phyloP scores from a whole-genome alignment of 2,329 filamentous ascomycete genomes.

The Shiraia sp. region DNA sequence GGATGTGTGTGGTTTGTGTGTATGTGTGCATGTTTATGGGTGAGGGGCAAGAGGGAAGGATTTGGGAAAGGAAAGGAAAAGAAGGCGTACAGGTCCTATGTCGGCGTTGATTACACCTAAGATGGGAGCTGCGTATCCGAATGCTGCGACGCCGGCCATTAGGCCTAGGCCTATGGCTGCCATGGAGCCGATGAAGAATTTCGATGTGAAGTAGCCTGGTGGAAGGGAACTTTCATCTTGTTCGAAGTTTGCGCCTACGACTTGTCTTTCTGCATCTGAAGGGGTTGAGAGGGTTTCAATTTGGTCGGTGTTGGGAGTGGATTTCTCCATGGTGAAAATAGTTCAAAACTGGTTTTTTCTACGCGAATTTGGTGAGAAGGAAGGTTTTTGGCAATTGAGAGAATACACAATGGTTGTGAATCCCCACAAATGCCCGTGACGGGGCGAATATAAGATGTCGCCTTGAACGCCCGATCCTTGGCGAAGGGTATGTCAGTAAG shows the following conservation, averaged over 20 bases:
- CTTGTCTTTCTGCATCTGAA: conserved; percentile 4
- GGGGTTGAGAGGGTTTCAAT: not conserved
- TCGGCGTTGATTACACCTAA: conserved; percentile 18
- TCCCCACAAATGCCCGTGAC: not conserved
- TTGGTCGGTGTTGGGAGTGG: not conserved
- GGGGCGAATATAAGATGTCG: not conserved
- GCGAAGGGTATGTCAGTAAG: too few species aligned
- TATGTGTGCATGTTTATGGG: not conserved
- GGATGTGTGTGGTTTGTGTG: too few species aligned
- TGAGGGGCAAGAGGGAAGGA: not conserved
- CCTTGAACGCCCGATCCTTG: conserved; percentile 1
- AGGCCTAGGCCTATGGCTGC: conserved; percentile 11
- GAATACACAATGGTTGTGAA: not conserved
- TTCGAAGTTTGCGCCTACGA: conserved; percentile 5
- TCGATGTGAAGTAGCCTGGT: conserved; percentile 14
- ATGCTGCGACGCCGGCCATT: conserved; percentile 11
- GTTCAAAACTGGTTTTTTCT: too few species aligned
- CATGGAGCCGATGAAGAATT: conserved; percentile 15
- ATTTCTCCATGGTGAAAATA: conserved; percentile 2
- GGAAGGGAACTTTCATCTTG: conserved; percentile 11
- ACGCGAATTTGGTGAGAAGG: too few species aligned
- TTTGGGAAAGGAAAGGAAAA: not conserved
- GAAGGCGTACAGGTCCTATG: conserved; percentile 10
- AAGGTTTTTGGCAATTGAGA: too few species aligned
- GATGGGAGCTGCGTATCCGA: conserved; percentile 18